Evolutionary conservation across 2,329 filamentous ascomycete genomes (phyloP).

Genomic region (Ambrosiella beaveri): DNA sequence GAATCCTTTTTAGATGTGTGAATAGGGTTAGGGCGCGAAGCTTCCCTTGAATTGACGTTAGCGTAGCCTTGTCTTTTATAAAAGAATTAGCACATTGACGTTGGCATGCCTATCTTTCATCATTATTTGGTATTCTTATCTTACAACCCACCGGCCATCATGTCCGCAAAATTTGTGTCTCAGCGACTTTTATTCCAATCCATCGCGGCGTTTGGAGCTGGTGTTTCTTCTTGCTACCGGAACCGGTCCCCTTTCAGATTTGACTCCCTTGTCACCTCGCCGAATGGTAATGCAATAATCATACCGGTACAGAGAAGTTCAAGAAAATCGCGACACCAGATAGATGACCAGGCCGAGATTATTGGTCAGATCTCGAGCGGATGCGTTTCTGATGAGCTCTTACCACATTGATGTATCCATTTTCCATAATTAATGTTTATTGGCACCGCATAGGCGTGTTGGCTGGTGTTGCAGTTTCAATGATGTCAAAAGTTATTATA

Average conservation of each 20-base stretch:
- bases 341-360: conserved; percentile 4
- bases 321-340: neutral
- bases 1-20: no score
- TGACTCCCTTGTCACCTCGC: conserved; percentile 1
- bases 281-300: neutral
- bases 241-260: neutral
- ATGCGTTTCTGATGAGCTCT: conserved; percentile 30
- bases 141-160: neutral
- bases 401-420: neutral
- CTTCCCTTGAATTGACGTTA: no score
- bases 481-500: conserved; percentile 55
- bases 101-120: no score
- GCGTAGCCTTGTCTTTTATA: no score
- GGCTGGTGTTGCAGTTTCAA: conserved; percentile 46
- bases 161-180: neutral
- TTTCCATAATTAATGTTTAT: neutral
- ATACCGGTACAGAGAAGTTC: neutral
- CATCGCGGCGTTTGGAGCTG: neutral
- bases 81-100: no score
- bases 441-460: conserved; percentile 32
- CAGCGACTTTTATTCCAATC: conserved; percentile 2
- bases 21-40: no score
- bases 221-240: neutral
- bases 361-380: conserved; percentile 33
- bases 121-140: neutral